Conservation (phyloP, 352 stramenopile species). For the Pythium pyrilobum region DNA sequence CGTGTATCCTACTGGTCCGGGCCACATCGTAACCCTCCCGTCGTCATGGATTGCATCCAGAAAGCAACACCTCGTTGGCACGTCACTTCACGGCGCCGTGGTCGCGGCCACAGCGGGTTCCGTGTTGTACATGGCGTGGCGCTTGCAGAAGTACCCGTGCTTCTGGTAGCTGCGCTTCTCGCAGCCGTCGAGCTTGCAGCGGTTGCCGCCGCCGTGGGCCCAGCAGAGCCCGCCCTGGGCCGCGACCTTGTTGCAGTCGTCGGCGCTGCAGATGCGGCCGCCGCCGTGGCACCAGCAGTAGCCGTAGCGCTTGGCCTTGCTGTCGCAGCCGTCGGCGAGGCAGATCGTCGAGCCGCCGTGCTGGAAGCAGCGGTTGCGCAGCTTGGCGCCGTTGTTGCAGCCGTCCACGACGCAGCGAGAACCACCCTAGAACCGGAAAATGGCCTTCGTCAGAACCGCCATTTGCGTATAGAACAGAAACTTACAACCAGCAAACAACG, state of each 20-base stretch:
- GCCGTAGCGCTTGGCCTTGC: constrained; percentile 36
- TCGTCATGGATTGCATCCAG: too few relatives aligned
- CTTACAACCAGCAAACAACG: neutral
- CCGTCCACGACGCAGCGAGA: constrained; percentile 30
- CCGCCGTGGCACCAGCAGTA: constrained; percentile 40
- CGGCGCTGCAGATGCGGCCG: constrained; percentile 31
- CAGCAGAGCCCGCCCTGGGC: constrained; percentile 31
- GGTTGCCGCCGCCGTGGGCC: constrained; percentile 39
- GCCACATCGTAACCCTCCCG: too few relatives aligned
- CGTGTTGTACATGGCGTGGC: constrained; percentile 26
- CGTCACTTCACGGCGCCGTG: too few relatives aligned
- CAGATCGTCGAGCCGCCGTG: constrained; percentile 35
- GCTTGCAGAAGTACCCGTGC: constrained; percentile 44
- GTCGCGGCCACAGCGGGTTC: too few relatives aligned
- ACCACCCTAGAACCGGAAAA: constrained; percentile 18
- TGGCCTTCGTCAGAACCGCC: neutral
- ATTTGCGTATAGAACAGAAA: neutral
- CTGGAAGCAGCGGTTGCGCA: constrained; percentile 39
- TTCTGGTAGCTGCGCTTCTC: constrained; percentile 44
- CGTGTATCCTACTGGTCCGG: too few relatives aligned
- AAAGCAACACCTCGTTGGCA: too few relatives aligned
- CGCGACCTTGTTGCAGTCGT: constrained; percentile 36
- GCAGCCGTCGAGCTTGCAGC: constrained; percentile 40
- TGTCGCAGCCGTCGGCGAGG: constrained; percentile 24
- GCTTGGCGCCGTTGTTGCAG: constrained; percentile 35